Conservation (phyloP, 441 rosid species). For the Erodium texanum region DNA sequence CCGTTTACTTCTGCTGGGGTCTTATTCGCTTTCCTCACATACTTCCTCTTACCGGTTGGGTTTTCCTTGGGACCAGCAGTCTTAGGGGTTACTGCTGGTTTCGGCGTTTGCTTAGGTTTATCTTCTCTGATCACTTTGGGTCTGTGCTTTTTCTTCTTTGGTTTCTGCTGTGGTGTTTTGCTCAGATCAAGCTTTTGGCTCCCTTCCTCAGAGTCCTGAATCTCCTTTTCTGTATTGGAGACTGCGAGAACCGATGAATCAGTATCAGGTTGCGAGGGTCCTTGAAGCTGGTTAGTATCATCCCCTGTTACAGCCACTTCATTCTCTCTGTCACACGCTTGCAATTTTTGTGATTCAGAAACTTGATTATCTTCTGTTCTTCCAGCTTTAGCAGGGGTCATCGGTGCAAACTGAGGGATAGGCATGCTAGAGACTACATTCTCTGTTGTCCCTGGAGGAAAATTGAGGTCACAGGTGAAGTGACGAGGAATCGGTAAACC, state of each 20-base stretch:
- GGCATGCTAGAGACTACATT: conserved; percentile 20
- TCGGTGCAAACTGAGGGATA: conserved; percentile 33
- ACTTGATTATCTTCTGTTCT: conserved; percentile 17
- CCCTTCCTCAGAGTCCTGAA: conserved; percentile 18
- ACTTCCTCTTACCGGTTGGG: conserved; percentile 41
- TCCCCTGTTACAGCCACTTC: conserved; percentile 14
- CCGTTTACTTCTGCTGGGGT: conserved; percentile 23
- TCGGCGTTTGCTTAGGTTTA: conserved; percentile 15
- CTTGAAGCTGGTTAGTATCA: conserved; percentile 14
- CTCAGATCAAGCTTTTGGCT: conserved; percentile 15
- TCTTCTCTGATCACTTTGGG: conserved; percentile 23
- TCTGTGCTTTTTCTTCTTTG: conserved; percentile 23
- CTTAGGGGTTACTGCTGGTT: conserved; percentile 8
- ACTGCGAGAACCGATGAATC: conserved; percentile 25
- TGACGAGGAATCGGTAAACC: conserved; percentile 16
- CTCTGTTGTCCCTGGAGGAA: conserved; percentile 19
- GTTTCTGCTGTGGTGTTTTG: conserved; percentile 22
- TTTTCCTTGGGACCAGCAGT: conserved; percentile 23
- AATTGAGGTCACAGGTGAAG: conserved; percentile 29
- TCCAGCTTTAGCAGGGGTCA: conserved; percentile 42
- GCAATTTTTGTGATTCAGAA: conserved; percentile 19
- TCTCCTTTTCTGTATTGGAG: not conserved
- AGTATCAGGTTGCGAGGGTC: conserved; percentile 19
- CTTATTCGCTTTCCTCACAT: conserved; percentile 32
- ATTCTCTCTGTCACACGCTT: conserved; percentile 15